These are phyloP conservation scores for Boletus rubropictus DNA, from an alignment of 768 basidiomycete genomes.

Conservation along the genomic window DNA sequence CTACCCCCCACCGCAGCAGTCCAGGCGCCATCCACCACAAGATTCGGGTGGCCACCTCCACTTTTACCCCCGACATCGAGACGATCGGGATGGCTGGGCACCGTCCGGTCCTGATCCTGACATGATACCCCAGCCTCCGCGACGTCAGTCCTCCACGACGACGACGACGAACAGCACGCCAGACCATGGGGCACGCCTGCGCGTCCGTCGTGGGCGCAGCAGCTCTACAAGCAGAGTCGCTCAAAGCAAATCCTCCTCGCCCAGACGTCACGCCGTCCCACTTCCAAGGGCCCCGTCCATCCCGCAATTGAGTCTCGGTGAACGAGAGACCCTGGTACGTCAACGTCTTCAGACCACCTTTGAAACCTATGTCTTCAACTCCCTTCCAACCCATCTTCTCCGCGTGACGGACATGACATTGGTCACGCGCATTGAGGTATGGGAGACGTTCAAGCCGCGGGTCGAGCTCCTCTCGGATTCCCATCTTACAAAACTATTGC, in stretches of 20 bases:
- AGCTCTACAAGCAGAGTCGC: conserved; percentile 11
- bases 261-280: conserved; percentile 15
- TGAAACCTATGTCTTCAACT: conserved; percentile 23
- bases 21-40: conserved; percentile 16
- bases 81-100: conserved; percentile 18
- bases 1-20: conserved; percentile 9
- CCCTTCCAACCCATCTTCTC: conserved; percentile 22
- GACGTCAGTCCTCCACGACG: conserved; percentile 18
- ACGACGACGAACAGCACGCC: conserved; percentile 14
- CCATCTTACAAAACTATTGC: conserved; percentile 20
- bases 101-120: conserved; percentile 12
- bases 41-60: conserved; percentile 7
- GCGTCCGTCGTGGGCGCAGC: conserved; percentile 17
- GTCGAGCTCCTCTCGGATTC: conserved; percentile 18
- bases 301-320: conserved; percentile 18
- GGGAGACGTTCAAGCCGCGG: conserved; percentile 17
- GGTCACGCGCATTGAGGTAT: conserved; percentile 17
- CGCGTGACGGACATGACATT: conserved; percentile 21
- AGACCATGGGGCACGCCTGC: conserved; percentile 14
- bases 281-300: conserved; percentile 13
- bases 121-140: conserved; percentile 4
- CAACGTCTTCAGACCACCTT: conserved; percentile 19
- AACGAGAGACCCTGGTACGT: conserved; percentile 18
- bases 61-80: conserved; percentile 18
- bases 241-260: conserved; percentile 18